Evolutionary conservation across 2,329 filamentous ascomycete genomes (phyloP).

Genomic region (Pyricularia grisea): DNA sequence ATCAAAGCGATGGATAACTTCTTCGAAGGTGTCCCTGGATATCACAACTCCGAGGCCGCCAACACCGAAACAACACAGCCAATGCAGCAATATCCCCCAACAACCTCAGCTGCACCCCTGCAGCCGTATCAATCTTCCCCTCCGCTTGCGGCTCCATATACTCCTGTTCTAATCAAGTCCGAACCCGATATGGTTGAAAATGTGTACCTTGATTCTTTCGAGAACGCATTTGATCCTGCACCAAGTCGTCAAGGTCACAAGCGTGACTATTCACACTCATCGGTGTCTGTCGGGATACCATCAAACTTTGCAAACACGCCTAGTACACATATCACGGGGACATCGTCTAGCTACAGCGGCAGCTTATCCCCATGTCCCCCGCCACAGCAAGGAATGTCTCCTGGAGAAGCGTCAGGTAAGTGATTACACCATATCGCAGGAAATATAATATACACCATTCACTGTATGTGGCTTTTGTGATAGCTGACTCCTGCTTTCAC

Average conservation of each 20-base stretch:
- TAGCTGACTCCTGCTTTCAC: not conserved
- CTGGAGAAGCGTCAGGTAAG: slow-evolving; percentile 5
- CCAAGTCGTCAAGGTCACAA: not conserved
- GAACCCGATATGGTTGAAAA: slow-evolving; percentile 2
- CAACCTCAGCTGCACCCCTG: not conserved
- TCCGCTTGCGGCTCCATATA: not conserved
- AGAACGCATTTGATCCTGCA: not conserved
- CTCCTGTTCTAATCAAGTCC: slow-evolving; percentile 7
- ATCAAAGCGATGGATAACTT: not conserved
- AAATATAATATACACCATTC: not conserved
- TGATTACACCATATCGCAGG: not conserved
- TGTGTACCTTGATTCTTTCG: not conserved
- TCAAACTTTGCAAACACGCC: slow-evolving; percentile 22
- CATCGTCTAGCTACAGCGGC: slow-evolving; percentile 11
- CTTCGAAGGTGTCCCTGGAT: not conserved
- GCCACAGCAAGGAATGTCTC: slow-evolving; percentile 21
- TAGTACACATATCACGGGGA: slow-evolving; percentile 30
- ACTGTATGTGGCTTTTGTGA: not conserved
- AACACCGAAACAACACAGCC: not conserved
- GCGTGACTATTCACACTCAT: not conserved
- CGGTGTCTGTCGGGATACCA: slow-evolving; percentile 9
- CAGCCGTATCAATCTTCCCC: not conserved
- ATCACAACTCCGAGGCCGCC: not conserved
- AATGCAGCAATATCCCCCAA: not conserved
- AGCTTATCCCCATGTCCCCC: slow-evolving; percentile 24